These are phyloP conservation scores for Periconia macrospinosa DNA, from an alignment of 2,329 filamentous ascomycete genomes.

Conservation along the genomic window DNA sequence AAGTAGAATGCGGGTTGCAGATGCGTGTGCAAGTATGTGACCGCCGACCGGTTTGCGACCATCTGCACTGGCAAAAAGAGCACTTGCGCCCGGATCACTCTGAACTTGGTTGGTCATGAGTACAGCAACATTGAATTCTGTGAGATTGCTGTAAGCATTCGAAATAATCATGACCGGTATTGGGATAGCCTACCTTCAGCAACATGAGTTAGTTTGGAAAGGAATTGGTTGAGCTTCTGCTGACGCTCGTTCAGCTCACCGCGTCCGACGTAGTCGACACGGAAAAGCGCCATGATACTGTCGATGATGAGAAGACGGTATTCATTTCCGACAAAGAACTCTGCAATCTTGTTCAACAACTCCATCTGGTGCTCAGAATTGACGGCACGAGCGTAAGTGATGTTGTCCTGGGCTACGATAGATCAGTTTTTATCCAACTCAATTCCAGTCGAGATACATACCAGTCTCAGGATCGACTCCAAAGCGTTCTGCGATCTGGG, in stretches of 20 bases:
- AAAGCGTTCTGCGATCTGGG: conserved; percentile 68
- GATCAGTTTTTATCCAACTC: conserved; percentile 48
- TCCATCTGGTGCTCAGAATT: conserved; percentile 71
- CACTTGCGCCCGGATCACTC: conserved; percentile 69
- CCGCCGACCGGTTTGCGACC: conserved; percentile 69
- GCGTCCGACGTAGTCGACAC: conserved; percentile 67
- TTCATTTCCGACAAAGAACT: conserved; percentile 64
- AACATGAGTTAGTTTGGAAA: conserved; percentile 65
- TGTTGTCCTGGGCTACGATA: conserved; percentile 65
- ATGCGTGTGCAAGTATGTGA: conserved; percentile 70
- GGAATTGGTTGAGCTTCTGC: conserved; percentile 67
- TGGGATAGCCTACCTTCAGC: conserved; percentile 56
- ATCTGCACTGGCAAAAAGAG: conserved; percentile 68
- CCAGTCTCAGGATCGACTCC: conserved; percentile 48
- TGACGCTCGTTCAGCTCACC: conserved; percentile 70
- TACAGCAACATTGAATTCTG: conserved; percentile 66
- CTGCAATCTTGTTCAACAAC: conserved; percentile 62
- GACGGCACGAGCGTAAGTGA: conserved; percentile 64
- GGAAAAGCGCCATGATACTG: conserved; percentile 70
- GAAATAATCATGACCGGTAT: neutral
- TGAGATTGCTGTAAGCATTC: conserved; percentile 1
- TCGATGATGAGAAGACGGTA: conserved; percentile 70
- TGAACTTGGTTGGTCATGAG: conserved; percentile 69
- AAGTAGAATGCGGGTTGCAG: conserved; percentile 66
- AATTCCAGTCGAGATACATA: conserved; percentile 2